Evolutionary conservation across 805 yeast genomes (phyloP).

Genomic region (Babjeviella inositovora): DNA sequence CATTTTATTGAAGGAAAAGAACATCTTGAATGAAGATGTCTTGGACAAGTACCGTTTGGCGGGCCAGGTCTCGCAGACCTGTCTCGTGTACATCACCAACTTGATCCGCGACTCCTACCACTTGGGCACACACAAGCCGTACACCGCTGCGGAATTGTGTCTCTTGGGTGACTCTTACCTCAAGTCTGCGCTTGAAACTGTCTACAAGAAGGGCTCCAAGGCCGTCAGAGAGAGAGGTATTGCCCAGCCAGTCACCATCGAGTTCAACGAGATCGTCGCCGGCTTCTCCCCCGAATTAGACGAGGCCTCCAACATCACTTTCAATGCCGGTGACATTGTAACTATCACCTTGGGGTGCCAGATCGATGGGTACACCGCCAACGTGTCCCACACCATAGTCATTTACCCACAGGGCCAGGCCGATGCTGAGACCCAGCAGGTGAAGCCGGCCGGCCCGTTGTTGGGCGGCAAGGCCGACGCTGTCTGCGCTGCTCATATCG

Average conservation of each 20-base stretch:
- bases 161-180: slow-evolving; percentile 68
- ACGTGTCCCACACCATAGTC: slow-evolving; percentile 74
- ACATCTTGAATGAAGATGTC: slow-evolving; percentile 42
- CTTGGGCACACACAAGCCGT: slow-evolving; percentile 25
- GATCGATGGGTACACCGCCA: slow-evolving; percentile 88
- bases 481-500: slow-evolving; percentile 74
- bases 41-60: slow-evolving; percentile 78
- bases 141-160: slow-evolving; percentile 60
- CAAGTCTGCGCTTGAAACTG: slow-evolving; percentile 36
- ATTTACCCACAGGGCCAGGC: slow-evolving; percentile 65
- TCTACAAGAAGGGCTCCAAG: slow-evolving; percentile 32
- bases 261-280: slow-evolving; percentile 58
- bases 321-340: slow-evolving; percentile 69
- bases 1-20: slow-evolving; percentile 54
- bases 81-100: slow-evolving; percentile 45
- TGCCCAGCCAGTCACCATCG: slow-evolving; percentile 81
- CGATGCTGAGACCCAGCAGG: slow-evolving; percentile 11
- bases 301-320: slow-evolving; percentile 27
- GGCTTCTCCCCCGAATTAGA: slow-evolving; percentile 85
- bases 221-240: slow-evolving; percentile 78
- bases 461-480: slow-evolving; percentile 83
- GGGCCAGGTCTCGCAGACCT: slow-evolving; percentile 79
- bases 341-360: slow-evolving; percentile 82
- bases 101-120: slow-evolving; percentile 69
- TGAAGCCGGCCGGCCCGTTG: slow-evolving; percentile 59